These are phyloP conservation scores for Tolypocladium tundrense DNA, from an alignment of 2,329 filamentous ascomycete species.

Conservation along the genomic window DNA sequence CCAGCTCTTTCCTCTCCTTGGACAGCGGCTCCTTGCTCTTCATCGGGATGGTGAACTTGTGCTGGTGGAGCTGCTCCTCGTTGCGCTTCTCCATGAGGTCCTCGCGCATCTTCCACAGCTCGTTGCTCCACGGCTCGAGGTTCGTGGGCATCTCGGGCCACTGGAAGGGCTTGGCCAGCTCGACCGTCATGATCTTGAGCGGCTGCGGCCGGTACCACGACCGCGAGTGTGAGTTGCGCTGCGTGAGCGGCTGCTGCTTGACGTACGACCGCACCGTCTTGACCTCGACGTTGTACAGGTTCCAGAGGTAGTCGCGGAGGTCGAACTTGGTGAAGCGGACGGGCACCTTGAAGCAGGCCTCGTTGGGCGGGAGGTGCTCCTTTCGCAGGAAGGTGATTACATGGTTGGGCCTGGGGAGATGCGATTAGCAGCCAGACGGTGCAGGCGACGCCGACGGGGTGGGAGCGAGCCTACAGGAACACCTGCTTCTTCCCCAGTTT, in stretches of 20 bases:
- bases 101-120: conserved; percentile 43
- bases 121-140: conserved; percentile 53
- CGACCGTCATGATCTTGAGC: conserved; percentile 89
- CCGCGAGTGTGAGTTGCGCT: conserved; percentile 35
- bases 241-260: conserved; percentile 50
- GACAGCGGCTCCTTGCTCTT: conserved; percentile 31
- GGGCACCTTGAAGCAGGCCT: conserved; percentile 84
- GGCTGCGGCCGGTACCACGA: conserved; percentile 60
- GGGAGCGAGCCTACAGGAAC: conserved; percentile 35
- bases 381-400: conserved; percentile 68
- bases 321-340: conserved; percentile 94
- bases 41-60: conserved; percentile 24
- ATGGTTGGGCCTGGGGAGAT: conserved; percentile 59
- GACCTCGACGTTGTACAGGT: conserved; percentile 70
- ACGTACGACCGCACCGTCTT: conserved; percentile 68
- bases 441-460: not conserved
- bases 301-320: conserved; percentile 85
- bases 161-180: conserved; percentile 77
- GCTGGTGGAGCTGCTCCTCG: conserved; percentile 19
- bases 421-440: not conserved
- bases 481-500: conserved; percentile 43
- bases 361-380: conserved; percentile 61
- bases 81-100: conserved; percentile 33
- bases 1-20: conserved; percentile 37
- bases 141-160: conserved; percentile 66